A percentile compares a stretch with the other conserved stretches of the same genome.
Conservation (phyloP, 768 basidiomycete species). For the Dioszegia crocea region DNA sequence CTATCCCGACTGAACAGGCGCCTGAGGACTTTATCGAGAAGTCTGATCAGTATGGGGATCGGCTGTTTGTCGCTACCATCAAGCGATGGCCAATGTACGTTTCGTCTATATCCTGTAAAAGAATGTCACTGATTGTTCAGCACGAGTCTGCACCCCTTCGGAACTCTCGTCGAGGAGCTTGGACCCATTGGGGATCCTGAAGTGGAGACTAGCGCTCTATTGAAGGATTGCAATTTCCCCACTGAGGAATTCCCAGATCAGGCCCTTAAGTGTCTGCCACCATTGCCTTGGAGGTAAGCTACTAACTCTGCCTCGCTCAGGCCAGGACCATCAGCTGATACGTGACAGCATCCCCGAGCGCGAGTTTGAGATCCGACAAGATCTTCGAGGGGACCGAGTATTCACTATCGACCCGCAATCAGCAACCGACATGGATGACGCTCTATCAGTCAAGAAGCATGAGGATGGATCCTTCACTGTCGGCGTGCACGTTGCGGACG, state of each 20-base stretch:
- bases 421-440: conserved; percentile 93
- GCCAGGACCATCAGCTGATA: conserved; percentile 28
- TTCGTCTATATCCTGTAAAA: background rate
- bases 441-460: conserved; percentile 78
- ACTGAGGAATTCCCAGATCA: conserved; percentile 94
- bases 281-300: conserved; percentile 71
- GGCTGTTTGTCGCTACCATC: conserved; percentile 94
- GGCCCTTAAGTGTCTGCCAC: conserved; percentile 91
- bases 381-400: conserved; percentile 74
- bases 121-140: conserved; percentile 43
- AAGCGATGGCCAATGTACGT: conserved; percentile 73
- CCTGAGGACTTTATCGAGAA: conserved; percentile 92
- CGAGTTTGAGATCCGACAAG: conserved; percentile 80
- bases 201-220: conserved; percentile 91
- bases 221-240: conserved; percentile 99
- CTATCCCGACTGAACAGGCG: conserved; percentile 97
- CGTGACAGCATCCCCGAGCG: conserved; percentile 66
- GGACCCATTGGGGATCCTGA: conserved; percentile 98
- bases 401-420: conserved; percentile 90
- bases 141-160: conserved; percentile 96
- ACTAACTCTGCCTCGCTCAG: conserved; percentile 6
- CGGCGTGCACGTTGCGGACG: conserved; percentile 93
- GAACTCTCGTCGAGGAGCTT: conserved; percentile 93
- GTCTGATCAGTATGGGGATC: conserved; percentile 82
- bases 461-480: conserved; percentile 91